A percentile compares a stretch with the other conserved stretches of the same genome.
These are phyloP conservation scores for Tetrastigma voinierianum DNA, from an alignment of 164 flowering plant genomes.

Conservation along the genomic window DNA sequence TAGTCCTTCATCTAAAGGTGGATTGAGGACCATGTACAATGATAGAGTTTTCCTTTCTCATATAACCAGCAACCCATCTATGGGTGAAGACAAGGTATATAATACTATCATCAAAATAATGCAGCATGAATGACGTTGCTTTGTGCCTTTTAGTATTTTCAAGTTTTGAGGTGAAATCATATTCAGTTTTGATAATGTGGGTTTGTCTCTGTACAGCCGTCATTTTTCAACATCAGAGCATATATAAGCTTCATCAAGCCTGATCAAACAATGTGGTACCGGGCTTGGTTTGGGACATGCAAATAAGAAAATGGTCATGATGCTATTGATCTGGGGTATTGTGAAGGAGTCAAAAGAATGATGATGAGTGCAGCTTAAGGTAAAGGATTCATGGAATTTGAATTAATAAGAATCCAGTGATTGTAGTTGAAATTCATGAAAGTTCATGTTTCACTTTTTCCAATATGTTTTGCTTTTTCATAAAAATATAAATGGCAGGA, in stretches of 20 bases:
- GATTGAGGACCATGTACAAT: slow-evolving; percentile 63
- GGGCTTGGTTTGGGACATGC: slow-evolving; percentile 90
- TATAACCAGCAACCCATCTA: slow-evolving; percentile 58
- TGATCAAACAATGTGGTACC: slow-evolving; percentile 94
- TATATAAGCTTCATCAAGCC: slow-evolving; percentile 73
- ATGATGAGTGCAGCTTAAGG: slow-evolving; percentile 74
- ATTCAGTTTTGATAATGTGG: neutral
- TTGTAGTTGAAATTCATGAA: neutral
- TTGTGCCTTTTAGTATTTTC: too few species aligned
- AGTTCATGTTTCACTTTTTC: neutral
- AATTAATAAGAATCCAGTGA: neutral
- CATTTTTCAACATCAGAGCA: slow-evolving; percentile 58
- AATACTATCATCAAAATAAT: too few species aligned
- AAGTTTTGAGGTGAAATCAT: too few species aligned
- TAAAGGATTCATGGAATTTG: slow-evolving; percentile 4
- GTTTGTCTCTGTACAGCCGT: slow-evolving; percentile 47
- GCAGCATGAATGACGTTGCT: too few species aligned
- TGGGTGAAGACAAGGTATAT: slow-evolving; percentile 87
- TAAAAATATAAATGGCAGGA: slow-evolving; percentile 73
- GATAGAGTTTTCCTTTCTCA: slow-evolving; percentile 68
- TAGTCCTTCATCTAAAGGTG: slow-evolving; percentile 46
- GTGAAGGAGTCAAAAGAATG: slow-evolving; percentile 91
- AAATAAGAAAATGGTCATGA: slow-evolving; percentile 97
- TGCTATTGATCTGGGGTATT: slow-evolving; percentile 84
- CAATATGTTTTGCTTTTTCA: slow-evolving; percentile 18